These are phyloP conservation scores for Entomortierella parvispora DNA, from an alignment of 192 early-diverging fungal genomes.

Conservation along the genomic window DNA sequence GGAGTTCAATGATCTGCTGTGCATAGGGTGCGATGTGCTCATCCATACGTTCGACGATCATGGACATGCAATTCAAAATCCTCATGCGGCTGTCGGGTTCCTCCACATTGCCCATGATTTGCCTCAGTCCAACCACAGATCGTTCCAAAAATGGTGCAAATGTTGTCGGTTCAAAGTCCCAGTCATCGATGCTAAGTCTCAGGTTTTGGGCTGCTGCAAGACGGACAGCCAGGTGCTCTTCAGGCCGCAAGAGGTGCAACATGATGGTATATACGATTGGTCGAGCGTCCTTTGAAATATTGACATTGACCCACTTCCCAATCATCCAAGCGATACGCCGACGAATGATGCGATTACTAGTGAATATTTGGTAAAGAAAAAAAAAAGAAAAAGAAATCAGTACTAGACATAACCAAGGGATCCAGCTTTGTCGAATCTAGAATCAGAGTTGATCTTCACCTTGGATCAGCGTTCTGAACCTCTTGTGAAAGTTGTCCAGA, in stretches of 20 bases:
- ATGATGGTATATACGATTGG: conserved; percentile 77
- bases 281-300: conserved; percentile 70
- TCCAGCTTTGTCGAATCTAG: neutral
- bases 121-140: conserved; percentile 65
- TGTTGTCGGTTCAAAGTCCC: conserved; percentile 81
- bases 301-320: conserved; percentile 87
- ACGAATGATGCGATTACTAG: conserved; percentile 62
- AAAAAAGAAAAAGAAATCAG: neutral
- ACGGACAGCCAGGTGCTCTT: conserved; percentile 85
- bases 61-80: conserved; percentile 76
- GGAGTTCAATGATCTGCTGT: conserved; percentile 72
- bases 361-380: no score
- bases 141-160: conserved; percentile 76
- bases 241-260: conserved; percentile 69
- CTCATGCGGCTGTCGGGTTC: conserved; percentile 82
- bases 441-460: conserved; percentile 36
- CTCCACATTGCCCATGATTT: conserved; percentile 70
- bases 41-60: conserved; percentile 83
- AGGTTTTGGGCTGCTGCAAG: conserved; percentile 79
- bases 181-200: conserved; percentile 79
- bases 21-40: conserved; percentile 80
- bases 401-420: neutral
- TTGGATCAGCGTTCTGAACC: conserved; percentile 59
- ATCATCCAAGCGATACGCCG: conserved; percentile 85
- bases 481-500: conserved; percentile 67